phyloP scores from a whole-genome alignment of 305 asterid species.

The Solanum hybrid region DNA sequence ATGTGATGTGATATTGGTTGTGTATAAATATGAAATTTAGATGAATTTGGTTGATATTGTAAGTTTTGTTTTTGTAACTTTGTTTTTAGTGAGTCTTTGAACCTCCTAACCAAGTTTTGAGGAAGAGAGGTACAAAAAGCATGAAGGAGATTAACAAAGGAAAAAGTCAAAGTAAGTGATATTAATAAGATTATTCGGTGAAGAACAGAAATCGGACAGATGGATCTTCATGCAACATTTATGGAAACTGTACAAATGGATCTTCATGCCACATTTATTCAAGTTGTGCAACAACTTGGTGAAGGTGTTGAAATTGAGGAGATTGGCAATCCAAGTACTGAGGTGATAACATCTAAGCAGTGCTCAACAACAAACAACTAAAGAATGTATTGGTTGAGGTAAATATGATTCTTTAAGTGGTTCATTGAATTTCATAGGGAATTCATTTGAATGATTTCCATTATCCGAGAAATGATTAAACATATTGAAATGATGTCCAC shows the following conservation, averaged over 20 bases:
- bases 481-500: background rate
- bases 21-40: slow-evolving; percentile 22
- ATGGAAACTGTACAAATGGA: no score
- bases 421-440: background rate
- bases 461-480: background rate
- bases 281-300: no score
- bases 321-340: background rate
- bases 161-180: no score
- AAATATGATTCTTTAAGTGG: background rate
- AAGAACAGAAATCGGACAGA: no score
- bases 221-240: no score
- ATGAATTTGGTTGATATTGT: slow-evolving; percentile 22
- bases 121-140: background rate
- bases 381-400: background rate
- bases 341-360: background rate
- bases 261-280: no score
- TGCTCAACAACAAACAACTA: background rate
- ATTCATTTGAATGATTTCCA: background rate
- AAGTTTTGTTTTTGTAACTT: background rate
- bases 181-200: no score
- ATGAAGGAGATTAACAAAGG: no score
- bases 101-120: background rate
- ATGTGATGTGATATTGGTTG: slow-evolving; percentile 8
- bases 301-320: no score
- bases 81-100: background rate